A percentile compares a stretch with the other conserved stretches of the same genome.
These are phyloP conservation scores for Nitzschia sp. DNA, from an alignment of 108 stramenopile species.

Conservation along the genomic window DNA sequence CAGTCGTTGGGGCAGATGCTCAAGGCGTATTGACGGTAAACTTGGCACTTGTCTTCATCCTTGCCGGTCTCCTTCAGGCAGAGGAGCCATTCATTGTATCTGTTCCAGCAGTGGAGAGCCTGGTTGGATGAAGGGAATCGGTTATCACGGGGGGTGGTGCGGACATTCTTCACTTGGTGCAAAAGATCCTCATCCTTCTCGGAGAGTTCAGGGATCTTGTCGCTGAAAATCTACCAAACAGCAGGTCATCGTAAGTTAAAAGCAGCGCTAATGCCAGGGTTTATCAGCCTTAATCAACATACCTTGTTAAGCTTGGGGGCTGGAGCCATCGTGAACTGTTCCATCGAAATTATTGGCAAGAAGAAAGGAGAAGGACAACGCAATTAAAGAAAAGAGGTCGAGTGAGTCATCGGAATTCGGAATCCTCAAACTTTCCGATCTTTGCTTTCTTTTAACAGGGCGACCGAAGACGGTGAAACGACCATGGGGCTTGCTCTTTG, in stretches of 20 bases:
- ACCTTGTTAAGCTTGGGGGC: slow-evolving; percentile 38
- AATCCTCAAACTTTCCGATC: too few species aligned
- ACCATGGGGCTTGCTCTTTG: too few species aligned
- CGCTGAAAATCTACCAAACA: slow-evolving; percentile 40
- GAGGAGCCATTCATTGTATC: slow-evolving; percentile 95
- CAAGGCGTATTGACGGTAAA: slow-evolving; percentile 62
- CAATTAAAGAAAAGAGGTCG: too few species aligned
- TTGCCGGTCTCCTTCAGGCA: slow-evolving; percentile 83
- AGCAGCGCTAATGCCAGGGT: neutral
- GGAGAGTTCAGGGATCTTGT: slow-evolving; percentile 64
- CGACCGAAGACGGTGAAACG: too few species aligned
- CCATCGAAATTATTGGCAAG: neutral
- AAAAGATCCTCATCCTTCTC: slow-evolving; percentile 79
- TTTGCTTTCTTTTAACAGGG: too few species aligned
- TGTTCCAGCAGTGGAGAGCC: slow-evolving; percentile 94
- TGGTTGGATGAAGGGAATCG: slow-evolving; percentile 90
- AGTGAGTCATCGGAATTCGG: neutral
- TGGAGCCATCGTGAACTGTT: slow-evolving; percentile 7
- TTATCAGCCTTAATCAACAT: neutral
- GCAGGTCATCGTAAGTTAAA: neutral
- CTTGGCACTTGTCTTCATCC: slow-evolving; percentile 89
- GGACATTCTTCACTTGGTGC: slow-evolving; percentile 75
- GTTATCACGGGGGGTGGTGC: slow-evolving; percentile 89
- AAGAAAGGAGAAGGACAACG: neutral
- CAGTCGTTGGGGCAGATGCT: slow-evolving; percentile 88